Conservation (phyloP, 352 stramenopile species). For the Phytophthora crassamura region DNA sequence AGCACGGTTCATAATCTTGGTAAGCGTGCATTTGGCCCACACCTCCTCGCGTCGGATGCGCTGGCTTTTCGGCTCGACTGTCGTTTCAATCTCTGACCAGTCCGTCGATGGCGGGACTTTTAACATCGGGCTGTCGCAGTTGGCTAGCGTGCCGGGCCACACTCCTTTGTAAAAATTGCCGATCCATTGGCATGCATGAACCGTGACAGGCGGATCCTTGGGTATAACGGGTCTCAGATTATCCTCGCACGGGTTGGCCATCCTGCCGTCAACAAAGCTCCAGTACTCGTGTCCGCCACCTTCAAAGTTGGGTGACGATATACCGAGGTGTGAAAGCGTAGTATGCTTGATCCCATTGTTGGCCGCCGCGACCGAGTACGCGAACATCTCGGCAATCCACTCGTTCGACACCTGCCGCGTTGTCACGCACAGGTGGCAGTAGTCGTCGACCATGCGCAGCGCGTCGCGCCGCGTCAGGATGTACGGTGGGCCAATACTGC, state of each 20-base stretch:
- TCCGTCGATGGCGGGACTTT: slow-evolving; percentile 49
- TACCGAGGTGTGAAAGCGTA: slow-evolving; percentile 47
- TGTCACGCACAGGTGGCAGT: slow-evolving; percentile 50
- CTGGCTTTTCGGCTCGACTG: slow-evolving; percentile 19
- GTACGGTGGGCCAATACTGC: slow-evolving; percentile 58
- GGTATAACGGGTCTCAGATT: slow-evolving; percentile 44
- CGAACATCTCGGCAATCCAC: slow-evolving; percentile 73
- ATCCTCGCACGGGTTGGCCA: slow-evolving; percentile 51
- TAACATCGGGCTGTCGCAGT: slow-evolving; percentile 53
- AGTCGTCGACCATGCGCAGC: slow-evolving; percentile 53
- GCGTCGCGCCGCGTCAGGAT: slow-evolving; percentile 62
- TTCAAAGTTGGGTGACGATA: slow-evolving; percentile 48
- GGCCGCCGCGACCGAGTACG: slow-evolving; percentile 48
- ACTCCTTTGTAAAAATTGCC: slow-evolving; percentile 69
- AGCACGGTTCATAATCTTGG: slow-evolving; percentile 53
- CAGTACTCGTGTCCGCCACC: slow-evolving; percentile 44
- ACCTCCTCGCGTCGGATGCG: slow-evolving; percentile 46
- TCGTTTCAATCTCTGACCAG: slow-evolving; percentile 33
- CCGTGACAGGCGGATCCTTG: slow-evolving; percentile 39
- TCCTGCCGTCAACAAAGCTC: slow-evolving; percentile 39
- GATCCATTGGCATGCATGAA: slow-evolving; percentile 66
- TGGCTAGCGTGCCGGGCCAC: slow-evolving; percentile 45
- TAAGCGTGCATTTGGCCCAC: slow-evolving; percentile 47
- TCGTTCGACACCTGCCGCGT: slow-evolving; percentile 40
- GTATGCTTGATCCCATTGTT: slow-evolving; percentile 68